Evolutionary conservation across 1,284 basidiomycete genomes (phyloP), one percentile per base, ranked within the genome.

Genomic region (Xerocomus cyaneibrunnescens): DNA sequence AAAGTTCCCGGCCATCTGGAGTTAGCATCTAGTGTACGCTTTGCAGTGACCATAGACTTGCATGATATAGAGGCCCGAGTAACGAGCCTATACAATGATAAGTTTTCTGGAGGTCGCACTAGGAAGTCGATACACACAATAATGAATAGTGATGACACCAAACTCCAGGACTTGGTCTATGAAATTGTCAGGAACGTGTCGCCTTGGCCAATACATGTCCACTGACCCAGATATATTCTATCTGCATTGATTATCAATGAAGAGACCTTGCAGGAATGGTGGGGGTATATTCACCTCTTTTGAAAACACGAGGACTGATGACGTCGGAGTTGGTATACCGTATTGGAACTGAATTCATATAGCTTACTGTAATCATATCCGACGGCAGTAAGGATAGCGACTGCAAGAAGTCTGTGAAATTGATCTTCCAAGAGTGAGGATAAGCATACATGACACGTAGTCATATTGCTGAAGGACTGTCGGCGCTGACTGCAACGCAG

Each of bases 191-290:
- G 21, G 10, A 22, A 39, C 19, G 4, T 14, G 9, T 32, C 2
- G 7, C 9, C 0, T 27, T 22, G 1, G 23, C 9, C 13, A 31
- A 17, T 5, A 30, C 3, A 3, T 22, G 16, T 22, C 7, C 23
- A 4, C 50, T 28, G 7, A 41, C 50, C 50, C 50, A 51, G 23
- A 51, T 23, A 16, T 51, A 49, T n/a, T 51, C 37, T 0, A 51
- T 27, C 50, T 51, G 8, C 12, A 19, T 1, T 14, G n/a, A n/a
- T 22, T 12, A 32, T 50, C 17, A 32, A 17, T n/a, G 17, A 22
- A 2, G 19, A 25, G 19, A 25, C 14, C 6, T n/a, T 3, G 14
- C 3, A 1, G 21, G 17, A 21, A 31, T 3, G 13, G 7, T 16
- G 8, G 10, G 7, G 1, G 9, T 3, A 7, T 16, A 21, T 10